Conservation (phyloP, 805 yeast genomes). For the Zygosaccharomyces gambellarensis region DNA sequence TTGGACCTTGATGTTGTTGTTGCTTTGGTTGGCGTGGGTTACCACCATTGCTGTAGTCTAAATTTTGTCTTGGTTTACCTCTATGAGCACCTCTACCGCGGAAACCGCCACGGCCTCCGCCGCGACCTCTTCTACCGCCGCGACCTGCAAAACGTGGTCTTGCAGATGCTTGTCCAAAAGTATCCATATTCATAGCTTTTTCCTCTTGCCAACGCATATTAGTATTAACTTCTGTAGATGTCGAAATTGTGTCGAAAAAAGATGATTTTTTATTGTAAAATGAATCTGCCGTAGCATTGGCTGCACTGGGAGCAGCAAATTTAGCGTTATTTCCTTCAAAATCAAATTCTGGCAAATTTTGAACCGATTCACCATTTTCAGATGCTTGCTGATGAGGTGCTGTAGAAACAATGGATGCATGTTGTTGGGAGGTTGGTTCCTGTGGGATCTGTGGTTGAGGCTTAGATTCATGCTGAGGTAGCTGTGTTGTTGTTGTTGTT, state of each 20-base stretch:
- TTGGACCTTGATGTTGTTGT: conserved; percentile 12
- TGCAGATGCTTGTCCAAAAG: conserved; percentile 71
- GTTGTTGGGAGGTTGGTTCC: conserved; percentile 6
- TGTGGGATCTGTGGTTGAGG: neutral
- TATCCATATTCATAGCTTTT: conserved; percentile 67
- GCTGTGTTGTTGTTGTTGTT: conserved; percentile 6
- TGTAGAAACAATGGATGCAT: neutral
- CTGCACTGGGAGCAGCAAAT: conserved; percentile 41
- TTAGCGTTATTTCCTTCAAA: conserved; percentile 70
- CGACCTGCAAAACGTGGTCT: conserved; percentile 43
- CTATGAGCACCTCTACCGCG: conserved; percentile 34
- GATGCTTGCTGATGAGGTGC: neutral
- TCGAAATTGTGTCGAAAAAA: conserved; percentile 81
- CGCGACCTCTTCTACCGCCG: conserved; percentile 45
- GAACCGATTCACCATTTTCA: neutral
- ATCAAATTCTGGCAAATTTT: conserved; percentile 51
- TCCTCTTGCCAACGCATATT: conserved; percentile 68
- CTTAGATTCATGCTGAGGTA: neutral
- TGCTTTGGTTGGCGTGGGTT: conserved; percentile 12
- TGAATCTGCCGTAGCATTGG: conserved; percentile 19
- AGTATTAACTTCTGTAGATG: conserved; percentile 49
- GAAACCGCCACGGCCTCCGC: conserved; percentile 43
- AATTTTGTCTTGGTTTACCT: conserved; percentile 24
- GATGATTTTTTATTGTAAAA: conserved; percentile 78
- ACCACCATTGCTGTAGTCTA: conserved; percentile 13